phyloP scores from a whole-genome alignment of 2,329 filamentous ascomycete species.

The Capronia americana region DNA sequence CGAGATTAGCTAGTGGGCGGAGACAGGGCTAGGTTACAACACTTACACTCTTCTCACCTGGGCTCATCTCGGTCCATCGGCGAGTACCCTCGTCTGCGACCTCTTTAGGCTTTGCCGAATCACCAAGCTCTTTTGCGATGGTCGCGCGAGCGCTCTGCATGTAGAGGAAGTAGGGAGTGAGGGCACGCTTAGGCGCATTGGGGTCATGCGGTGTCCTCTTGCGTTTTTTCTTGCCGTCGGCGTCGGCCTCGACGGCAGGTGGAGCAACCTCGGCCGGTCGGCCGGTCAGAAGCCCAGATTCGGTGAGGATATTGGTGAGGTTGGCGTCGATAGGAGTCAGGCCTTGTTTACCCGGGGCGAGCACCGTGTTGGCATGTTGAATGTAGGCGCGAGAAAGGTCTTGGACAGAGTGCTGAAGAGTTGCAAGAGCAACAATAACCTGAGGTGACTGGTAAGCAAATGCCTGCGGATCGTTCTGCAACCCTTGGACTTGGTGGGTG shows the following conservation, averaged over 20 bases:
- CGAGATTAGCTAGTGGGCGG: conserved; percentile 18
- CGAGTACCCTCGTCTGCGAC: conserved; percentile 86
- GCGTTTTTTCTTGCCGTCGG: conserved; percentile 79
- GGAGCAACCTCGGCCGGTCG: conserved; percentile 43
- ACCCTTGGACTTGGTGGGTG: conserved; percentile 13
- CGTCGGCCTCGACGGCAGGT: conserved; percentile 49
- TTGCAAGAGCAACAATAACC: conserved; percentile 78
- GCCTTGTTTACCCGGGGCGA: conserved; percentile 65
- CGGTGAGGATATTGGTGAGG: conserved; percentile 52
- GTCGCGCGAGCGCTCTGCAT: conserved; percentile 85
- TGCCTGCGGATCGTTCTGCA: conserved; percentile 28
- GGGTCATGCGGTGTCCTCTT: conserved; percentile 88
- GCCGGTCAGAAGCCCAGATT: conserved; percentile 51
- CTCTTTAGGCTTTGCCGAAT: conserved; percentile 79
- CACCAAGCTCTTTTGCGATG: conserved; percentile 78
- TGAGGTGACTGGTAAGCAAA: conserved; percentile 54
- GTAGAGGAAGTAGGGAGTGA: conserved; percentile 95
- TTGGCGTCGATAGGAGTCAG: conserved; percentile 58
- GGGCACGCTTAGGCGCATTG: conserved; percentile 89
- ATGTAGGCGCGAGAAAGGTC: conserved; percentile 83
- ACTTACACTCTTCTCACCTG: conserved; percentile 72
- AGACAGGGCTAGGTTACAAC: conserved; percentile 36
- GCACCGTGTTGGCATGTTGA: conserved; percentile 83
- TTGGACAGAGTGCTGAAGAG: conserved; percentile 78
- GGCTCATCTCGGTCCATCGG: conserved; percentile 80